Percentiles rank a stretch among this genome's conserved stretches.
These are phyloP conservation scores for Dimargaris xerosporica DNA, from an alignment of 192 early-diverging fungal species.

Conservation along the genomic window DNA sequence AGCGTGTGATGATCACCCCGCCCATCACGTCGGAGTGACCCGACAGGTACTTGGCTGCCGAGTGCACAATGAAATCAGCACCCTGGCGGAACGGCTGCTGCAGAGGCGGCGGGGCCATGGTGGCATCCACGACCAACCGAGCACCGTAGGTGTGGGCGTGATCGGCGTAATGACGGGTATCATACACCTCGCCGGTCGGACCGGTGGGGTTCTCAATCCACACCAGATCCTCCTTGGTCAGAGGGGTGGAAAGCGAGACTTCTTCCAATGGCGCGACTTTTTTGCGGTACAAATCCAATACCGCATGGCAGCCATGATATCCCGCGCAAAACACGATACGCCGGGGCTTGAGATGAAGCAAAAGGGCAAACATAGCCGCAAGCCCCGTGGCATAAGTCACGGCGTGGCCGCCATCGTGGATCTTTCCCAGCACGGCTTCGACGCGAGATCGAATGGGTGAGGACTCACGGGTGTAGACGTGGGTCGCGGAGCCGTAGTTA, in stretches of 20 bases:
- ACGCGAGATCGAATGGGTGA: slow-evolving; percentile 27
- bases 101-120: slow-evolving; percentile 57
- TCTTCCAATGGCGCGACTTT: slow-evolving; percentile 17
- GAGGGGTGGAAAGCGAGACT: slow-evolving; percentile 20
- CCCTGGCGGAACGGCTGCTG: slow-evolving; percentile 41
- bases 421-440: slow-evolving; percentile 35
- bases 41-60: slow-evolving; percentile 53
- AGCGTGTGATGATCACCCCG: slow-evolving; percentile 38
- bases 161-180: slow-evolving; percentile 23
- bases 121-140: slow-evolving; percentile 41
- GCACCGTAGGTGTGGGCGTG: slow-evolving; percentile 32
- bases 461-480: slow-evolving; percentile 35
- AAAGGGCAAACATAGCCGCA: slow-evolving; percentile 35
- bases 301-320: slow-evolving; percentile 20
- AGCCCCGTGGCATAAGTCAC: slow-evolving; percentile 44
- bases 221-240: slow-evolving; percentile 33
- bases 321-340: slow-evolving; percentile 20
- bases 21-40: slow-evolving; percentile 57
- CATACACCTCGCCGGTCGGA: slow-evolving; percentile 38
- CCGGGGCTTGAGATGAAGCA: slow-evolving; percentile 33
- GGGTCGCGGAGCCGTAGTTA: slow-evolving; percentile 22
- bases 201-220: slow-evolving; percentile 46
- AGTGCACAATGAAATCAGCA: slow-evolving; percentile 53
- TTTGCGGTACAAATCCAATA: slow-evolving; percentile 18
- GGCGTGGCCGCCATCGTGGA: slow-evolving; percentile 37